Evolutionary conservation across 192 early-diverging fungal genomes (phyloP).

Genomic region (Geranomyces variabilis): DNA sequence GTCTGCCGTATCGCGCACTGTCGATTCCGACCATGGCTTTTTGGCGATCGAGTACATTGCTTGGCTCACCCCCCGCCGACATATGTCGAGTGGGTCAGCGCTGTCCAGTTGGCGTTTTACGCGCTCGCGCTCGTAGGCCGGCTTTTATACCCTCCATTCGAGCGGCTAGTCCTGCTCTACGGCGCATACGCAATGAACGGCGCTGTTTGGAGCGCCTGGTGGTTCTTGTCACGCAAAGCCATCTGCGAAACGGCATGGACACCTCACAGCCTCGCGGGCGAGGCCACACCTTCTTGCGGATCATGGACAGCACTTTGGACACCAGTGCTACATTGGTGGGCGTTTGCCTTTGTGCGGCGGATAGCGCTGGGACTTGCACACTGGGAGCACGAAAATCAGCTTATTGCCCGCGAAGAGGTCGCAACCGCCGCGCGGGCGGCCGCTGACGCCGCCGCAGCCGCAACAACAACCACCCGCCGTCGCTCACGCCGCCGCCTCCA

Average conservation of each 20-base stretch:
- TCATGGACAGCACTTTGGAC: slow-evolving; percentile 26
- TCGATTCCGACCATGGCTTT: neutral
- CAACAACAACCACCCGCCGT: too few species aligned
- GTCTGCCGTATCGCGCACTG: neutral
- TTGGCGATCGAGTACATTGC: slow-evolving; percentile 6
- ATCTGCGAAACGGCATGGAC: neutral
- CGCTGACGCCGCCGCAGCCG: neutral
- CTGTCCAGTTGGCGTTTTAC: slow-evolving; percentile 25
- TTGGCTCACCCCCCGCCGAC: slow-evolving; percentile 12
- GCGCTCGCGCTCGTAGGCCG: slow-evolving; percentile 8
- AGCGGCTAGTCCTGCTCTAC: slow-evolving; percentile 22
- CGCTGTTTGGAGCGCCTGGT: slow-evolving; percentile 31
- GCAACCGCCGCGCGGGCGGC: neutral
- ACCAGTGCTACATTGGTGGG: slow-evolving; percentile 34
- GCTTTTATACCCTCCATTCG: slow-evolving; percentile 7
- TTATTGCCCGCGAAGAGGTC: slow-evolving; percentile 10
- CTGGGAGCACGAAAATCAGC: slow-evolving; percentile 31
- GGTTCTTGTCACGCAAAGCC: slow-evolving; percentile 14
- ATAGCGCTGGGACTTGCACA: neutral
- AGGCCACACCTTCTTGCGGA: slow-evolving; percentile 9
- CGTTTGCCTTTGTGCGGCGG: slow-evolving; percentile 19
- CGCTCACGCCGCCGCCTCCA: too few species aligned
- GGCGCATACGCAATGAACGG: slow-evolving; percentile 31
- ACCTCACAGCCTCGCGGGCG: neutral
- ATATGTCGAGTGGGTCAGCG: slow-evolving; percentile 23